Percentiles rank a stretch among this genome's conserved stretches.
These are phyloP conservation scores for Ailanthus altissimus DNA, from an alignment of 345 rosid genomes.

Conservation along the genomic window DNA sequence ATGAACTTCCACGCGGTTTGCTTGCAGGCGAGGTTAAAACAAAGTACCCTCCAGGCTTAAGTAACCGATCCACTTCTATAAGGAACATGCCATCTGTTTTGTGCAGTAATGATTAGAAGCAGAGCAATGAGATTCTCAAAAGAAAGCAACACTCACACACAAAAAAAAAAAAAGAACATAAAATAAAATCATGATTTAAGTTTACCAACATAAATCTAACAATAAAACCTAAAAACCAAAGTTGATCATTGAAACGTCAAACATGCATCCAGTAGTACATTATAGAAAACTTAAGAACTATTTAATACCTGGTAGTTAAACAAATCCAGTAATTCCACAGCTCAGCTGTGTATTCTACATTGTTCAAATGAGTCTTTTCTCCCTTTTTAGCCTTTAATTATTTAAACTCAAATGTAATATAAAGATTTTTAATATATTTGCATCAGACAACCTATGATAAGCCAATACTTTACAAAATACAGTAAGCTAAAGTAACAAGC, in stretches of 20 bases:
- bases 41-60: constrained; percentile 96
- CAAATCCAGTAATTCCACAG: background rate
- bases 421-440: background rate
- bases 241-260: background rate
- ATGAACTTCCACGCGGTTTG: constrained; percentile 55
- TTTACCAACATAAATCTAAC: constrained; percentile 7
- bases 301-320: background rate
- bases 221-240: too few species aligned
- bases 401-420: background rate
- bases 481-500: background rate
- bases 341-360: background rate
- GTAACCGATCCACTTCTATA: constrained; percentile 88
- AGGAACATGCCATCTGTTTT: constrained; percentile 82
- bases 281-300: background rate
- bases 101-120: constrained; percentile 27
- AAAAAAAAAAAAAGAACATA: background rate
- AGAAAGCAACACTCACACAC: background rate
- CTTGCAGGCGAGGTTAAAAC: constrained; percentile 77
- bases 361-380: background rate
- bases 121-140: constrained; percentile 2
- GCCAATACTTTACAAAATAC: background rate
- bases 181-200: background rate
- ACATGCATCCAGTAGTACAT: background rate
- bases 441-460: constrained; percentile 1
- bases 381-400: background rate